Evolutionary conservation across 768 basidiomycete species (phyloP), one percentile per base, ranked within the genome.

Genomic region (Pholiota microspora): DNA sequence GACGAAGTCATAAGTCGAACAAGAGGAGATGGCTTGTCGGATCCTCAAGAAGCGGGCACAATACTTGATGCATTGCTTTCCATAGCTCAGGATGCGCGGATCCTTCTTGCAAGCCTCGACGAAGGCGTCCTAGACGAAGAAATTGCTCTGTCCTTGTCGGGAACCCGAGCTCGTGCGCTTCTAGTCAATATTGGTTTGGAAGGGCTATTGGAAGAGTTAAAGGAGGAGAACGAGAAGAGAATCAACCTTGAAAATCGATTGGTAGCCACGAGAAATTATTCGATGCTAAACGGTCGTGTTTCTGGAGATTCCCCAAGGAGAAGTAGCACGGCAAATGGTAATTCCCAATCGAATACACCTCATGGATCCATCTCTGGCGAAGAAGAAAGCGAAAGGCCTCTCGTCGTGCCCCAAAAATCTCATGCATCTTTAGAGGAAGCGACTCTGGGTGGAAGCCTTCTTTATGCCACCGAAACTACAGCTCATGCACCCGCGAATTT

Each of bases 191-290:
- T 73, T 8, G 74, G 82, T 0, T 75, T 86, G 7, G 72, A 77
- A 25, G 68, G 74, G 1, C 68, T 92, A n/a, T 70, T 76, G 34
- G 70, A 71, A 40, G 88, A 92, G 63, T 65, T 92, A 38, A 74
- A 83, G 56, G 60, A 63, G 6, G 86, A 90, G 65, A 75, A 76
- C 15, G 73, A 73, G 52, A 76, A 74, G 59, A 70, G 86, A 32
- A 36, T 88, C 45, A 65, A 69, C 23, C 52, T 81, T 45, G 78
- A 80, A 58, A 67, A 67, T 51, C 34, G 64, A 25, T 49, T 77
- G 18, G 66, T 61, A 1, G 54, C 57, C 31, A 32, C 52, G 49
- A 53, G 50, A 25, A 53, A 12, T 16, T 42, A 6, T 21, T 27
- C 29, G n/a, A 18, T 27, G 4, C n/a, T 27, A 15, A 48, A 32